Evolutionary conservation across 805 yeast species (phyloP).

Genomic region (Cyberlindnera galapagoensis): DNA sequence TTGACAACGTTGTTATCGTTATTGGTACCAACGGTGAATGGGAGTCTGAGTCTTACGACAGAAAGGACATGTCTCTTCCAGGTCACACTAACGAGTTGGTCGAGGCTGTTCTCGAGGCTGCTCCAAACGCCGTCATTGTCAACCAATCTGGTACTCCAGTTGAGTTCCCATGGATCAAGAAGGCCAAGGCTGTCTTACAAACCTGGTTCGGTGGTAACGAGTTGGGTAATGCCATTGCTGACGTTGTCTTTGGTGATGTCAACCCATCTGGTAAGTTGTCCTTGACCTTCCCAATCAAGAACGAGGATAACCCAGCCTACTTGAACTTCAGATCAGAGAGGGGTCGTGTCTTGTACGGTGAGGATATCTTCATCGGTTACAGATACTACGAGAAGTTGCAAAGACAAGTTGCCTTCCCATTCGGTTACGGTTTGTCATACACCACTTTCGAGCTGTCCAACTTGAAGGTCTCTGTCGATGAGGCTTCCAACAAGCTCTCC

Average conservation of each 20-base stretch:
- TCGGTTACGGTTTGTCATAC: constrained; percentile 60
- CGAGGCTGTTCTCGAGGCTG: constrained; percentile 38
- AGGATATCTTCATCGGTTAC: constrained; percentile 61
- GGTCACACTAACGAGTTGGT: constrained; percentile 42
- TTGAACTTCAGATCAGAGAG: constrained; percentile 43
- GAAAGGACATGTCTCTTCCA: constrained; percentile 47
- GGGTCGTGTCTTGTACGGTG: constrained; percentile 55
- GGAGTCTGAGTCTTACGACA: constrained; percentile 58
- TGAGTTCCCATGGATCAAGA: constrained; percentile 45
- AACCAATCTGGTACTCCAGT: constrained; percentile 62
- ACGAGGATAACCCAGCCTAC: constrained; percentile 52
- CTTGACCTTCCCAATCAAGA: constrained; percentile 44
- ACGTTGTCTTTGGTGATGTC: constrained; percentile 51
- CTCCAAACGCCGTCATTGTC: constrained; percentile 46
- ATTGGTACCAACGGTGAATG: constrained; percentile 50
- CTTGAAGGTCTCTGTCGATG: constrained; percentile 28
- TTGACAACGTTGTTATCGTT: constrained; percentile 46
- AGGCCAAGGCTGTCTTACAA: constrained; percentile 41
- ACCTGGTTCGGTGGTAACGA: constrained; percentile 60
- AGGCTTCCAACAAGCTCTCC: constrained; percentile 18
- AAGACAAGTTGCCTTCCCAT: constrained; percentile 46
- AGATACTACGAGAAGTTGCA: constrained; percentile 49
- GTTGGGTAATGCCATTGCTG: constrained; percentile 54
- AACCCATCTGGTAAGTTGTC: constrained; percentile 58
- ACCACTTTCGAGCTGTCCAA: constrained; percentile 39